phyloP scores from a whole-genome alignment of 2,329 filamentous ascomycete species.

The Penicillium sp. region DNA sequence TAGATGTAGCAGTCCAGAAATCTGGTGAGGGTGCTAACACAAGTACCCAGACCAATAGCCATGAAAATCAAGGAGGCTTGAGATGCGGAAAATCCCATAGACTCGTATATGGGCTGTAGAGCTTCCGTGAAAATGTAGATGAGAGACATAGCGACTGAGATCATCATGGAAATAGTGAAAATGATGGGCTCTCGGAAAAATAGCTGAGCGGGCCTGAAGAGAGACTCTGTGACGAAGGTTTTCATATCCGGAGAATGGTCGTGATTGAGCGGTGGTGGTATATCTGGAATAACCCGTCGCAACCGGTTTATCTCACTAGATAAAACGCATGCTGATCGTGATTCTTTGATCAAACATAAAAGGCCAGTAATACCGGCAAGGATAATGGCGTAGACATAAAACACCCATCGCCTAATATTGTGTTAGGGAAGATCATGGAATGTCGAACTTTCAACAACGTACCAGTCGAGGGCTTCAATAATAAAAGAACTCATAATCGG shows the following conservation, averaged over 20 bases:
- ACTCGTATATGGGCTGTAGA: slow-evolving; percentile 41
- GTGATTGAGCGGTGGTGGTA: slow-evolving; percentile 35
- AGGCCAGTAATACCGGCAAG: slow-evolving; percentile 33
- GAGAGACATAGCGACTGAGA: slow-evolving; percentile 42
- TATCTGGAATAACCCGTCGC: slow-evolving; percentile 22
- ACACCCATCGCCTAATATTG: slow-evolving; percentile 45
- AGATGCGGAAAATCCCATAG: slow-evolving; percentile 33
- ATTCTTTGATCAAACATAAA: slow-evolving; percentile 43
- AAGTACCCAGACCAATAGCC: slow-evolving; percentile 41
- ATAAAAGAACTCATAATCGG: slow-evolving; percentile 47
- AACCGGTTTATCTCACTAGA: slow-evolving; percentile 30
- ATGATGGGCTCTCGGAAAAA: slow-evolving; percentile 50
- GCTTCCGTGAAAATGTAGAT: slow-evolving; percentile 53
- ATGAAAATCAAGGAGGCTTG: slow-evolving; percentile 44
- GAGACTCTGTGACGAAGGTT: slow-evolving; percentile 37
- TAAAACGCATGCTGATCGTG: slow-evolving; percentile 45
- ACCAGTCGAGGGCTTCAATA: slow-evolving; percentile 38
- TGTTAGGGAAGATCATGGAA: slow-evolving; percentile 23
- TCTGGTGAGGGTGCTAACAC: slow-evolving; percentile 45
- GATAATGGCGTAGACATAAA: slow-evolving; percentile 42
- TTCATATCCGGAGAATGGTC: slow-evolving; percentile 38
- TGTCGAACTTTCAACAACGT: slow-evolving; percentile 21
- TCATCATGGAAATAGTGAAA: slow-evolving; percentile 43
- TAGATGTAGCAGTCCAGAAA: slow-evolving; percentile 43
- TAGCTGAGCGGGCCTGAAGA: slow-evolving; percentile 43